Conservation (phyloP, 176 grass and related monocot genomes). For the Canna indica region DNA sequence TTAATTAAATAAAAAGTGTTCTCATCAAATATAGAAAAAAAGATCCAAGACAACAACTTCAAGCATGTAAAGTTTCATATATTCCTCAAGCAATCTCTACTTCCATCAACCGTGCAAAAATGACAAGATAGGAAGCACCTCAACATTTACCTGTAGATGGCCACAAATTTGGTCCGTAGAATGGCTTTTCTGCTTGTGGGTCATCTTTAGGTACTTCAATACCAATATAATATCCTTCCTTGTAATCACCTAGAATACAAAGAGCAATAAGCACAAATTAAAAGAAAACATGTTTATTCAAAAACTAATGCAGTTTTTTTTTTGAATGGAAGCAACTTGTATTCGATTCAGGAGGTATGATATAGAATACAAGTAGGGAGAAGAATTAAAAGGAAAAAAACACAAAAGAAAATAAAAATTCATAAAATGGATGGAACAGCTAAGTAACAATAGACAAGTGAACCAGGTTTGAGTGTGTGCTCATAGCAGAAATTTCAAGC, state of each 20-base stretch:
- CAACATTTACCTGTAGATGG: constrained; percentile 45
- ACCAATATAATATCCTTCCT: constrained; percentile 94
- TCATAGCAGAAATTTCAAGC: no score
- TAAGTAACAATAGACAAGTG: no score
- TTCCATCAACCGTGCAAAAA: not conserved
- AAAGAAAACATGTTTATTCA: not conserved
- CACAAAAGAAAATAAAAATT: no score
- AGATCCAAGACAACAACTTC: not conserved
- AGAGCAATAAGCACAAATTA: constrained; percentile 6
- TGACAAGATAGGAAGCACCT: not conserved
- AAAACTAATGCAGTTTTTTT: not conserved
- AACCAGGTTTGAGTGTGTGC: no score
- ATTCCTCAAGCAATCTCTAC: not conserved
- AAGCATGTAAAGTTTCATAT: no score
- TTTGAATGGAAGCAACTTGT: no score
- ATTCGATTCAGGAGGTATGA: no score
- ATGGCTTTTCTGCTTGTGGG: constrained; percentile 68
- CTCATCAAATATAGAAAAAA: not conserved
- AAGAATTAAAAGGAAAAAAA: no score
- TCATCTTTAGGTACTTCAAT: constrained; percentile 67
- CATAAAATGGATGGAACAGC: no score
- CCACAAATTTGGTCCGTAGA: constrained; percentile 97
- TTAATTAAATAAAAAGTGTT: no score
- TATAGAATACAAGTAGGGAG: no score
- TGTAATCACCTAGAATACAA: constrained; percentile 74